Conservation (phyloP, 345 rosid species). For the Populus davidiana region DNA sequence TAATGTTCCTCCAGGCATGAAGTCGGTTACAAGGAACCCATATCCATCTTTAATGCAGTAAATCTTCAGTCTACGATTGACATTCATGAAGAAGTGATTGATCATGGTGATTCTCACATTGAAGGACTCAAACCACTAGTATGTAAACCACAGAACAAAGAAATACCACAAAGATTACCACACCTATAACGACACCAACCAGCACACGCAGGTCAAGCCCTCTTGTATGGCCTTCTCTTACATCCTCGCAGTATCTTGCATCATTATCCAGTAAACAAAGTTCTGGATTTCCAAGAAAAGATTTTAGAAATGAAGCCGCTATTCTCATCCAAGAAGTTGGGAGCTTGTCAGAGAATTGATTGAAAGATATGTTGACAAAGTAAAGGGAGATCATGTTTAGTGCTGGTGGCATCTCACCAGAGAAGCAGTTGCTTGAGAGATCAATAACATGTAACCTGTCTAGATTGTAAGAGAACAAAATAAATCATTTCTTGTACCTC, state of each 20-base stretch:
- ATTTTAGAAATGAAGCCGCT: conserved; percentile 29
- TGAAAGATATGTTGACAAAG: conserved; percentile 40
- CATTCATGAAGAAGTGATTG: conserved; percentile 26
- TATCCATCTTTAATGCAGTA: conserved; percentile 31
- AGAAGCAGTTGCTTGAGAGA: conserved; percentile 37
- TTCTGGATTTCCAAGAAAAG: conserved; percentile 33
- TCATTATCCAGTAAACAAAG: conserved; percentile 24
- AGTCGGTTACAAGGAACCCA: conserved; percentile 33
- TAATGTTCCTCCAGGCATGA: conserved; percentile 38
- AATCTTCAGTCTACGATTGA: conserved; percentile 18
- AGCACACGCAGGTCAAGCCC: not conserved
- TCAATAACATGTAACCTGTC: conserved; percentile 38
- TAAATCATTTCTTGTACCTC: no score
- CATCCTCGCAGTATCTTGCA: conserved; percentile 11
- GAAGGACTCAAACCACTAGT: conserved; percentile 14
- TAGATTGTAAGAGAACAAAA: not conserved
- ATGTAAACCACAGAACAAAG: conserved; percentile 26
- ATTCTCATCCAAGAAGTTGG: conserved; percentile 30
- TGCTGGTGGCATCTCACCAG: conserved; percentile 30
- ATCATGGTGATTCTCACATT: conserved; percentile 9
- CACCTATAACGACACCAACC: conserved; percentile 27
- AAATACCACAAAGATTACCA: conserved; percentile 23
- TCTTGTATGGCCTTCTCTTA: conserved; percentile 8
- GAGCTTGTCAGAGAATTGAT: conserved; percentile 29
- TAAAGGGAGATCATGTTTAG: conserved; percentile 33